These are phyloP conservation scores for Brassica hybrid DNA, from an alignment of 441 rosid genomes.

Conservation along the genomic window DNA sequence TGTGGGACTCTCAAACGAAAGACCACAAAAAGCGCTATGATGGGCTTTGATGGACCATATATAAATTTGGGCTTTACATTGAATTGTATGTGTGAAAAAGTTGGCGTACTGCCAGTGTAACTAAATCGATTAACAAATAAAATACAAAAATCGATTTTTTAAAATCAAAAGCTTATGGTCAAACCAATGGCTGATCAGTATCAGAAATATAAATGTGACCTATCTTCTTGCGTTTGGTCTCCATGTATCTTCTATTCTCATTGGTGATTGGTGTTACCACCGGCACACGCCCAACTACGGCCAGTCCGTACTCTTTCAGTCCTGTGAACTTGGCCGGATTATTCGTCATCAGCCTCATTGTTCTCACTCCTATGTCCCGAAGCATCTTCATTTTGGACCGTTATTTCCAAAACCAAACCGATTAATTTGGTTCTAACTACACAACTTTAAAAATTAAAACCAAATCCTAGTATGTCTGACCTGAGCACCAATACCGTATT, in stretches of 20 bases:
- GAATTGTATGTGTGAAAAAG: neutral
- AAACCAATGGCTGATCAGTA: constrained; percentile 50
- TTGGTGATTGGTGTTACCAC: constrained; percentile 79
- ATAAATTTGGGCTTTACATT: neutral
- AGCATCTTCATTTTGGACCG: constrained; percentile 53
- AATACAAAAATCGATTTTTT: neutral
- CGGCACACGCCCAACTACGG: constrained; percentile 80
- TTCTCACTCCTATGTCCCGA: constrained; percentile 72
- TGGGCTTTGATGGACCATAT: neutral
- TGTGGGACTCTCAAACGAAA: neutral
- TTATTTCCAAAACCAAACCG: neutral
- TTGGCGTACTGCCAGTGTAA: neutral
- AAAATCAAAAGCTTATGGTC: constrained; percentile 38
- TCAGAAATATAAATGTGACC: constrained; percentile 86
- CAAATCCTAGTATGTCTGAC: constrained; percentile 43
- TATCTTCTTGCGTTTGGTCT: constrained; percentile 78
- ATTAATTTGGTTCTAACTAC: too few species aligned
- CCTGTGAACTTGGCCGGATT: constrained; percentile 89
- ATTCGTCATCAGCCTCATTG: constrained; percentile 90
- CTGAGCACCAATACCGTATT: constrained; percentile 93
- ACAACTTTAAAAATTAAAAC: neutral
- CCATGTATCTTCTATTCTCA: constrained; percentile 71
- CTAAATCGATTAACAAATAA: neutral
- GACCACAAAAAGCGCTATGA: neutral
- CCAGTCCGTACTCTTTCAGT: constrained; percentile 81